Evolutionary conservation across 2,329 filamentous ascomycete species (phyloP).

Genomic region (Ophiostoma pallidulum): DNA sequence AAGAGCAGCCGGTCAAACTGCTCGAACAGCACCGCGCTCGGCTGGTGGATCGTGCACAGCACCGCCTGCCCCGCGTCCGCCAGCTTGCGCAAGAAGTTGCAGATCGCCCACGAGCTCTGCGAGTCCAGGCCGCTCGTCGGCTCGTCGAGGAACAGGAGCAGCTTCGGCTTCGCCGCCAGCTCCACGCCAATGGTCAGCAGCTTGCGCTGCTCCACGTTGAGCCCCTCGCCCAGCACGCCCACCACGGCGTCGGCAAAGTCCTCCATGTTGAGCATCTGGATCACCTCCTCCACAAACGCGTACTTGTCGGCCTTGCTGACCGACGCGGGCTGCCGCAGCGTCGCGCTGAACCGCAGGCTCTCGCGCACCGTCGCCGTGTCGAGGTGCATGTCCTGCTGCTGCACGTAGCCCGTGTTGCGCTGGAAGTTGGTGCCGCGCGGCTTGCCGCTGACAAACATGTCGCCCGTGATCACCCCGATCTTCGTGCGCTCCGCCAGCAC

Average conservation of each 20-base stretch:
- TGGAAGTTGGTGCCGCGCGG: constrained; percentile 45
- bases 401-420: constrained; percentile 62
- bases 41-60: constrained; percentile 95
- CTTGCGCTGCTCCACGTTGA: constrained; percentile 78
- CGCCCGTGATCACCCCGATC: constrained; percentile 36
- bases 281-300: constrained; percentile 53
- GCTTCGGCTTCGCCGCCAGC: constrained; percentile 67
- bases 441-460: constrained; percentile 54
- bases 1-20: constrained; percentile 68
- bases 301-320: constrained; percentile 38
- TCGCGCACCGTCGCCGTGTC: constrained; percentile 72
- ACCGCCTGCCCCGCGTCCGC: constrained; percentile 61
- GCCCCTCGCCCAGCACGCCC: constrained; percentile 76
- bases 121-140: constrained; percentile 79
- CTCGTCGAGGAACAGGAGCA: constrained; percentile 77
- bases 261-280: constrained; percentile 64
- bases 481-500: constrained; percentile 54
- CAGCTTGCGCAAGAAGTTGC: constrained; percentile 48
- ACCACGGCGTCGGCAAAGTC: constrained; percentile 61
- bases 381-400: constrained; percentile 79
- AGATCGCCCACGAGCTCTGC: constrained; percentile 66
- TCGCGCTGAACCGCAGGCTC: constrained; percentile 72
- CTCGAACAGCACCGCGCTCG: constrained; percentile 91
- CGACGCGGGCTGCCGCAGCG: constrained; percentile 57
- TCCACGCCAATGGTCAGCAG: constrained; percentile 71